Conservation (phyloP, 2,329 filamentous ascomycete species). For the Zasmidium angulare region DNA sequence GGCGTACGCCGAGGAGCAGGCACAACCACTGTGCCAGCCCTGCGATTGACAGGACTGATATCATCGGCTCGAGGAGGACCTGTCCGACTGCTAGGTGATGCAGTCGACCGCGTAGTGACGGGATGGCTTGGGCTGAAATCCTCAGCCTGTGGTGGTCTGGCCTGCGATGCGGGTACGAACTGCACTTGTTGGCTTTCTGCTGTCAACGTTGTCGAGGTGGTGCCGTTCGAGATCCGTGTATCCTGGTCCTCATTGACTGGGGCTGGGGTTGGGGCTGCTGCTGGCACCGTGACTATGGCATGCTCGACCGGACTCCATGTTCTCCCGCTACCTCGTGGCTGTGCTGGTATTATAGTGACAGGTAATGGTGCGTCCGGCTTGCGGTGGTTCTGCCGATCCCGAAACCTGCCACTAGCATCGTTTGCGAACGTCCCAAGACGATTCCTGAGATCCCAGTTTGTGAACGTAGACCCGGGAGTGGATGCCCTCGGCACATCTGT, state of each 20-base stretch:
- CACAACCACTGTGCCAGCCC: slow-evolving; percentile 24
- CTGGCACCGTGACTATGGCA: slow-evolving; percentile 6
- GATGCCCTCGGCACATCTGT: slow-evolving; percentile 25
- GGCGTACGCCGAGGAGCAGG: slow-evolving; percentile 23
- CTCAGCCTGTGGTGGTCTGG: neutral
- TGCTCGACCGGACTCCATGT: slow-evolving; percentile 51
- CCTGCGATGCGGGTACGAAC: neutral
- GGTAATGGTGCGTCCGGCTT: slow-evolving; percentile 48
- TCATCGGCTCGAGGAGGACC: slow-evolving; percentile 31
- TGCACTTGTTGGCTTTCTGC: slow-evolving; percentile 9
- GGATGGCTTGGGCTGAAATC: neutral
- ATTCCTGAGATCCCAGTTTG: slow-evolving; percentile 45
- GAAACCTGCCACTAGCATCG: slow-evolving; percentile 45
- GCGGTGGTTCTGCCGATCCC: slow-evolving; percentile 38
- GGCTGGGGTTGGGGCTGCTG: slow-evolving; percentile 7
- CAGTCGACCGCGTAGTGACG: neutral
- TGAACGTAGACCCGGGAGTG: slow-evolving; percentile 44
- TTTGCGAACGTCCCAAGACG: slow-evolving; percentile 51
- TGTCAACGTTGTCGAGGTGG: slow-evolving; percentile 18
- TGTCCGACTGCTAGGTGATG: slow-evolving; percentile 5
- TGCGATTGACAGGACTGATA: slow-evolving; percentile 27
- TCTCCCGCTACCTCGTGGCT: slow-evolving; percentile 51
- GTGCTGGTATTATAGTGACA: slow-evolving; percentile 62
- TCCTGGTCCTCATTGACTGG: neutral
- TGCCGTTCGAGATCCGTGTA: slow-evolving; percentile 12